Evolutionary conservation across 495 filamentous ascomycete species (phyloP).

Genomic region (Penicillium samsonianum): DNA sequence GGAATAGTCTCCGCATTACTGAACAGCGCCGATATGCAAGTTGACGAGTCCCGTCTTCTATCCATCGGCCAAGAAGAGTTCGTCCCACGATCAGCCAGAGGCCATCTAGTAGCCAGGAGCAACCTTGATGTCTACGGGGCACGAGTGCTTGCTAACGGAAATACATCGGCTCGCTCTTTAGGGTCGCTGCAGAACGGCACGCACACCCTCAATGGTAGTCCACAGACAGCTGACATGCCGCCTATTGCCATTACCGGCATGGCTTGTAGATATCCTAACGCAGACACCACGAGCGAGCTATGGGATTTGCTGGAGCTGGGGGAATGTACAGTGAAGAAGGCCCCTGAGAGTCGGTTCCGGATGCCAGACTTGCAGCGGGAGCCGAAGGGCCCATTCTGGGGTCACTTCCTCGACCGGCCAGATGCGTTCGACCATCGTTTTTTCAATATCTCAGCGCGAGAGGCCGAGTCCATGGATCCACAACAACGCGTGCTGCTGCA

Average conservation of each 20-base stretch:
- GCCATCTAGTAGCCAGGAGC: neutral
- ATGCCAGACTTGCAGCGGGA: slow-evolving; percentile 11
- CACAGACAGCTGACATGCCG: neutral
- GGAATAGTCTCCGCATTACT: slow-evolving; percentile 2
- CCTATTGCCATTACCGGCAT: slow-evolving; percentile 45
- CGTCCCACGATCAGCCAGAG: slow-evolving; percentile 11
- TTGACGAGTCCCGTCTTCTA: slow-evolving; percentile 9
- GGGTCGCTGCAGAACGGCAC: no score
- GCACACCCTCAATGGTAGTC: no score
- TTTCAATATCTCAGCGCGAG: slow-evolving; percentile 33
- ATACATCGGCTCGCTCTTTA: no score
- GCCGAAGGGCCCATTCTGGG: slow-evolving; percentile 19
- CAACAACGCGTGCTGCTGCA: slow-evolving; percentile 45
- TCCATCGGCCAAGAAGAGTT: slow-evolving; percentile 9
- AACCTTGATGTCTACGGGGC: neutral
- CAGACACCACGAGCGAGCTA: slow-evolving; percentile 42
- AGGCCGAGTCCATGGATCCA: slow-evolving; percentile 46
- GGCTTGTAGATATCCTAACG: slow-evolving; percentile 41
- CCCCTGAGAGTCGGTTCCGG: slow-evolving; percentile 18
- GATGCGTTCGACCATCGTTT: slow-evolving; percentile 34
- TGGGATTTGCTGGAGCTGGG: slow-evolving; percentile 38
- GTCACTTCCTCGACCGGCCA: slow-evolving; percentile 30
- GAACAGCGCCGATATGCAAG: neutral
- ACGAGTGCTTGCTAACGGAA: no score
- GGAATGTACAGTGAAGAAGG: neutral